Evolutionary conservation across 768 basidiomycete genomes (phyloP), one percentile per base, ranked within the genome.

Genomic region (Termitomyces sp.): DNA sequence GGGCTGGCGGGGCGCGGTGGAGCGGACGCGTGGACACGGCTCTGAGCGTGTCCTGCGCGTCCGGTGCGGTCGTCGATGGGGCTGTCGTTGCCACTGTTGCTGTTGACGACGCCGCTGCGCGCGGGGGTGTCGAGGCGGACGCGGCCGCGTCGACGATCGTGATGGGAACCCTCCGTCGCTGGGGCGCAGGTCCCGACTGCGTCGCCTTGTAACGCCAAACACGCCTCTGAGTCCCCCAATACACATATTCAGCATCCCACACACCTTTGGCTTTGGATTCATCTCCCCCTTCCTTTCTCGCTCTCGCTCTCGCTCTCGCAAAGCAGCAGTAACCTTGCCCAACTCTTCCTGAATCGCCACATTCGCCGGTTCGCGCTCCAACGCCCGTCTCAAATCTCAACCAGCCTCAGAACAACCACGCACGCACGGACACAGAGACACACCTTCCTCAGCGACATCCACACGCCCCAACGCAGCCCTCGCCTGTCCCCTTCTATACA

Each of bases 401-500:
- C 30, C 24, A 38, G 36, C 9, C 11, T 2, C 2, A 26, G 26
- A 26, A 26, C 4, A 4, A 4, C 2, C 26, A 26, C 26, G 26
- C 26, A 26, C 26, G 26, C 26, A 26, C 26, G 26, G 5, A 16
- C 22, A 55, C 18, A 22, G 2, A 18, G 16, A 20, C 48, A 13
- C 44, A 87, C 94, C 93, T 63, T 75, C 70, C 50, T 78, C 75
- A 1, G 91, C 92, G 3, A 83, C 87, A 3, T 71, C 65, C 10
- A 84, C 63, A 48, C 79, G 80, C 24, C 74, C 81, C 61, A 88
- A 64, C 3, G 73, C 84, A 13, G 76, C 68, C 45, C 87, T 74
- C 1, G 93, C 92, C 67, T 95, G 87, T 0, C 80, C 87, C 65
- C 92, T 76, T 59, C 94, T 76, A 66, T 89, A 96, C 35, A 90